Evolutionary conservation across 176 grass and related monocot species (phyloP).

Genomic region (Triticum timopheevii): DNA sequence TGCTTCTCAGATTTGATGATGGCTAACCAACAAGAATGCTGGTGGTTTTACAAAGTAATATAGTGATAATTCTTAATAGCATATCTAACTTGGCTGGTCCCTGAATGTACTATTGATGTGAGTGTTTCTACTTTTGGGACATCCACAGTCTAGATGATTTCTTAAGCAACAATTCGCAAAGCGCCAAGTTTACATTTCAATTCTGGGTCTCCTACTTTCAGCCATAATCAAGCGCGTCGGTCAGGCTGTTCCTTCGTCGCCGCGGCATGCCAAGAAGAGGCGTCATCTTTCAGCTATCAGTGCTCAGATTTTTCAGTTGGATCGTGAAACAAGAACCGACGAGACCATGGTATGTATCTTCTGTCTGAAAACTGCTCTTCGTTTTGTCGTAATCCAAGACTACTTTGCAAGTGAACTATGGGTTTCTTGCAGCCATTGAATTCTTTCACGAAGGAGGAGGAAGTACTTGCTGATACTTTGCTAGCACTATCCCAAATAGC

Average conservation of each 20-base stretch:
- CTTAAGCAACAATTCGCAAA: background rate
- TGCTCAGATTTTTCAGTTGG: constrained; percentile 17
- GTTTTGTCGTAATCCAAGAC: background rate
- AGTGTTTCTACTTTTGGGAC: background rate
- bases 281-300: constrained; percentile 44
- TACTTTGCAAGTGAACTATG: background rate
- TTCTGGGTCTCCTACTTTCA: constrained; percentile 29
- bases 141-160: background rate
- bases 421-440: constrained; percentile 36
- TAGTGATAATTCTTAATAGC: background rate
- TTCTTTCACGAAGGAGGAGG: constrained; percentile 53
- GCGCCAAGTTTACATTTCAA: background rate
- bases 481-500: constrained; percentile 35
- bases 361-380: background rate
- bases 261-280: constrained; percentile 49
- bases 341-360: constrained; percentile 21
- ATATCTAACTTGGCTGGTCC: background rate
- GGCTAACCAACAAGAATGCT: background rate
- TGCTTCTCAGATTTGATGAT: background rate
- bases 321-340: constrained; percentile 15
- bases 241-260: constrained; percentile 21
- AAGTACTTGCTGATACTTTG: constrained; percentile 54
- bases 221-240: constrained; percentile 53
- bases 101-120: background rate
- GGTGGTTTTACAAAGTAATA: background rate